Percentiles rank a stretch among this genome's conserved stretches.
Evolutionary conservation across 345 rosid genomes (phyloP).

Genomic region (Mallotus nudiflorus): DNA sequence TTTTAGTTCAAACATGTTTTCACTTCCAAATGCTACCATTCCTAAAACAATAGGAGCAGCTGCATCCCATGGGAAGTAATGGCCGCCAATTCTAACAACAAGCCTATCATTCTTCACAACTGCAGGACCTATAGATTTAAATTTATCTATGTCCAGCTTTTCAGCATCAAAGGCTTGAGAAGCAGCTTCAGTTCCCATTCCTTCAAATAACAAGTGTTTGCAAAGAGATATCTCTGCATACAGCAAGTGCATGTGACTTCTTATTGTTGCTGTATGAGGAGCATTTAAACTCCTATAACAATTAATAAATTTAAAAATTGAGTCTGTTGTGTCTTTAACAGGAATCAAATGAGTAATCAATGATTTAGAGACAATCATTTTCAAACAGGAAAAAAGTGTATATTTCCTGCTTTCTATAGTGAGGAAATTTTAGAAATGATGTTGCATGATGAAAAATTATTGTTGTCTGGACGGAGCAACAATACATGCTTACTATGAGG

Average conservation of each 20-base stretch:
- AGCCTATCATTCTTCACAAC: constrained; percentile 50
- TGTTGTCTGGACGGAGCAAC: not conserved
- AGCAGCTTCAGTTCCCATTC: constrained; percentile 69
- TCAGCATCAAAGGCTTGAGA: constrained; percentile 56
- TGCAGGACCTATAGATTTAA: constrained; percentile 50
- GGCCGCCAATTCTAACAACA: constrained; percentile 47
- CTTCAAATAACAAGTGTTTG: constrained; percentile 58
- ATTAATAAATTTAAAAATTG: constrained; percentile 5
- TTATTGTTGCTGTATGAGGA: constrained; percentile 11
- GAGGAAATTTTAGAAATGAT: not conserved
- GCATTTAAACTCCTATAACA: constrained; percentile 2
- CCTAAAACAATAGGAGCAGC: constrained; percentile 60
- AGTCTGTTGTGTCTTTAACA: constrained; percentile 1
- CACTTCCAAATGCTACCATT: constrained; percentile 52
- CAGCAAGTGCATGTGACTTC: constrained; percentile 26
- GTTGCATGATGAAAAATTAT: not conserved
- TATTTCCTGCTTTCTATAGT: too few relatives aligned
- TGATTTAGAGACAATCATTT: not conserved
- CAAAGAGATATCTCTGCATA: constrained; percentile 65
- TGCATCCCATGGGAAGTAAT: constrained; percentile 62
- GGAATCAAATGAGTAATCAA: not conserved
- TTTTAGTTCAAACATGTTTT: constrained; percentile 45
- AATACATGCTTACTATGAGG: not conserved
- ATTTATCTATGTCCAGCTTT: constrained; percentile 48
- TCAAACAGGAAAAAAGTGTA: not conserved